Percentiles rank a stretch among this genome's conserved stretches.
Evolutionary conservation across 2,329 filamentous ascomycete genomes (phyloP).

Genomic region (Penicillium sp.): DNA sequence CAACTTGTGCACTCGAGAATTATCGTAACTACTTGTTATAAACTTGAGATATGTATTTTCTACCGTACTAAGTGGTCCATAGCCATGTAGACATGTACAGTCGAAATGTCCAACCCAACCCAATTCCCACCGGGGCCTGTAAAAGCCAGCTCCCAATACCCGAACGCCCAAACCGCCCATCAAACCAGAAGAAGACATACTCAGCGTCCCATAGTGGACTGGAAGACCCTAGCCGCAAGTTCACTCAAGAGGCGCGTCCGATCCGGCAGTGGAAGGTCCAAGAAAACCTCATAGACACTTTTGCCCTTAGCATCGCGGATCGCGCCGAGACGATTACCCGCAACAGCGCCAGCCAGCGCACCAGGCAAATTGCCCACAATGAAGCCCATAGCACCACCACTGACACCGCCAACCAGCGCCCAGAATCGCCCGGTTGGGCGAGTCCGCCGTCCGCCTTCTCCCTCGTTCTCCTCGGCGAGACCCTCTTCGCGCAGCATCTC

Average conservation of each 20-base stretch:
- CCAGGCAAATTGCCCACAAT: slow-evolving; percentile 93
- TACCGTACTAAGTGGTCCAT: background rate
- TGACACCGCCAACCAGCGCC: slow-evolving; percentile 78
- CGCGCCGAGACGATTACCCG: slow-evolving; percentile 86
- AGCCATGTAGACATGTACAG: background rate
- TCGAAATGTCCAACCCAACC: background rate
- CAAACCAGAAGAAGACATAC: background rate
- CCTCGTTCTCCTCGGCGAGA: slow-evolving; percentile 68
- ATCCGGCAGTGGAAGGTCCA: slow-evolving; percentile 80
- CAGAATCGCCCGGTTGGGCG: slow-evolving; percentile 73
- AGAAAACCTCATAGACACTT: slow-evolving; percentile 88
- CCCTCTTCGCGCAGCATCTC: slow-evolving; percentile 86
- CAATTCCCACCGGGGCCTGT: background rate
- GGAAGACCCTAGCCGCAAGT: slow-evolving; percentile 79
- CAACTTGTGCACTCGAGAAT: background rate
- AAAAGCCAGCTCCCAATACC: background rate
- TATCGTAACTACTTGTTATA: background rate
- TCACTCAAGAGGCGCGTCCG: slow-evolving; percentile 77
- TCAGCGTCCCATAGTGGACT: slow-evolving; percentile 36
- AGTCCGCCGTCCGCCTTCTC: slow-evolving; percentile 39
- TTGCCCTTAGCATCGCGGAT: slow-evolving; percentile 88
- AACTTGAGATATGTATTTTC: background rate
- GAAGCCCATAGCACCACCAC: slow-evolving; percentile 87
- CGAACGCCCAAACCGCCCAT: slow-evolving; percentile 3
- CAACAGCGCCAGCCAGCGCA: slow-evolving; percentile 82